A percentile compares a stretch with the other conserved stretches of the same genome.
Conservation (phyloP, 768 basidiomycete species). For the Lactarius vividus region DNA sequence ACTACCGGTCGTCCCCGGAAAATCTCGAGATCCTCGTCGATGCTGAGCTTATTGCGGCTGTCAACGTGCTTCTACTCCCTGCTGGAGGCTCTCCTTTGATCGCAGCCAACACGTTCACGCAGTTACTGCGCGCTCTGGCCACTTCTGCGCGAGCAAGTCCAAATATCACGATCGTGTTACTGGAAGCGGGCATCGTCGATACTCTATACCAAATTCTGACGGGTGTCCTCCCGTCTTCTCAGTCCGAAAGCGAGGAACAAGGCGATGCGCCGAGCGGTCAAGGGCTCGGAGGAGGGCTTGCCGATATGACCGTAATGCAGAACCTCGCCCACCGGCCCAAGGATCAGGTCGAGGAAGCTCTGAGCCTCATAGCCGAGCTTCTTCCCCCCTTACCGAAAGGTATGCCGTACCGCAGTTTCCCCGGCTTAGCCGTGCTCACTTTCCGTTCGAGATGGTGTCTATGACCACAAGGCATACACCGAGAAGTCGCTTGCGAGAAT, state of each 20-base stretch:
- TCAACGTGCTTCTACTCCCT: constrained; percentile 82
- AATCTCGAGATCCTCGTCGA: constrained; percentile 87
- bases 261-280: constrained; percentile 63
- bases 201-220: constrained; percentile 95
- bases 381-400: constrained; percentile 93
- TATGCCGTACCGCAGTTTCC: constrained; percentile 34
- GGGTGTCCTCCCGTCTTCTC: constrained; percentile 79
- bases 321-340: constrained; percentile 95
- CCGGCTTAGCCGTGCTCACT: background rate
- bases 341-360: constrained; percentile 93
- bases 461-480: constrained; percentile 87
- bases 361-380: constrained; percentile 85
- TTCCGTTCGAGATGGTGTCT: constrained; percentile 74
- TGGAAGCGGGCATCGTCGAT: constrained; percentile 91
- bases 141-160: constrained; percentile 87
- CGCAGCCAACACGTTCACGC: constrained; percentile 83
- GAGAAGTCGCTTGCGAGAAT: constrained; percentile 79
- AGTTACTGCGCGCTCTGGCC: constrained; percentile 81
- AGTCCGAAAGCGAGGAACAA: constrained; percentile 54
- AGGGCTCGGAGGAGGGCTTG: constrained; percentile 82
- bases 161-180: constrained; percentile 77
- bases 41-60: constrained; percentile 70
- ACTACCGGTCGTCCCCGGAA: constrained; percentile 79
- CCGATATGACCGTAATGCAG: constrained; percentile 98
- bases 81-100: constrained; percentile 85